phyloP scores from a whole-genome alignment of 2,329 filamentous ascomycete genomes.

The Cadophora malorum region DNA sequence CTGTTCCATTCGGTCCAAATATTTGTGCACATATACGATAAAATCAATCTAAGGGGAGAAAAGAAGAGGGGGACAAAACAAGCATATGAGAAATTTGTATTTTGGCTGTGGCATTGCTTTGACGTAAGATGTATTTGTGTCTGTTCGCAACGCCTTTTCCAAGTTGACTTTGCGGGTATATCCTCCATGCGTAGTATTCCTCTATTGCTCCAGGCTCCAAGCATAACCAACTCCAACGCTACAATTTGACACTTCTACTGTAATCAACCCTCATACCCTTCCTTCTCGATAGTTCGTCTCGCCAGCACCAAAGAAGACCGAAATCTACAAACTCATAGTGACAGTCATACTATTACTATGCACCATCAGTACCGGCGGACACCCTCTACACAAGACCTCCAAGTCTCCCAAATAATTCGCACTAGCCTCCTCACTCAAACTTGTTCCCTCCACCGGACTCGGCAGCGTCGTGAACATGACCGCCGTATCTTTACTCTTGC shows the following conservation, averaged over 20 bases:
- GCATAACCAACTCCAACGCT: too few species aligned
- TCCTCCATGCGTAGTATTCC: constrained; percentile 6
- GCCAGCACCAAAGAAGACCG: background rate
- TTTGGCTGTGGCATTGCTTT: too few species aligned
- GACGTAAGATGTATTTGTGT: too few species aligned
- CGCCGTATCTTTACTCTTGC: constrained; percentile 72
- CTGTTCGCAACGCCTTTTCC: background rate
- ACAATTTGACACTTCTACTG: background rate
- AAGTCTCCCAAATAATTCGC: constrained; percentile 78
- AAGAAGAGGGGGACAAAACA: too few species aligned
- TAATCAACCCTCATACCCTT: background rate
- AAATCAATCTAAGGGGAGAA: too few species aligned
- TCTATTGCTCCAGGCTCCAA: background rate
- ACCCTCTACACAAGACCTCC: constrained; percentile 76
- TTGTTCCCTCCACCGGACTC: constrained; percentile 79
- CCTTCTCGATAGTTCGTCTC: background rate
- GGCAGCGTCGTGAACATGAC: constrained; percentile 86
- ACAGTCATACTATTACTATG: constrained; percentile 92
- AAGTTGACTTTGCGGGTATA: background rate
- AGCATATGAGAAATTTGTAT: too few species aligned
- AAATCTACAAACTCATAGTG: constrained; percentile 69
- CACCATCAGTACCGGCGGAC: constrained; percentile 79
- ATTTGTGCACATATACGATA: too few species aligned
- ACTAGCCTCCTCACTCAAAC: constrained; percentile 71
- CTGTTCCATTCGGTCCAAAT: too few species aligned